These are phyloP conservation scores for Takakia lepidozioides DNA, from an alignment of 225 moss, liverwort and hornwort genomes.

Conservation along the genomic window DNA sequence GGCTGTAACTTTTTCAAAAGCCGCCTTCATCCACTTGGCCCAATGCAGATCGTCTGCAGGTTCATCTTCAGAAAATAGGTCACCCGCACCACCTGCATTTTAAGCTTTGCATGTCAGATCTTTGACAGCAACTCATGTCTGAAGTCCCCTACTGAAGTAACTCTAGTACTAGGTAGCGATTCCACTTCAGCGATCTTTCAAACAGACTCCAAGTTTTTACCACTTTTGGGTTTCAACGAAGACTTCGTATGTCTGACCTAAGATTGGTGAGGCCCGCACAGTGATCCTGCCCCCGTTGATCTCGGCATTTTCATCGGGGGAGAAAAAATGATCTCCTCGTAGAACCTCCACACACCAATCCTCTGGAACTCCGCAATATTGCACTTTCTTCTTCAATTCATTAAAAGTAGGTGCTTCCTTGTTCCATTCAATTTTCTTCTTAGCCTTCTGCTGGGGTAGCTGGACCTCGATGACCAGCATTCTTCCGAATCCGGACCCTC, in stretches of 20 bases:
- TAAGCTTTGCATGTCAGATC: not conserved
- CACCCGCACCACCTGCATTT: constrained; percentile 8
- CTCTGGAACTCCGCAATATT: constrained; percentile 12
- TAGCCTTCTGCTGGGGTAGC: constrained; percentile 16
- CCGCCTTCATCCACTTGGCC: constrained; percentile 36
- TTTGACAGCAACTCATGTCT: not conserved
- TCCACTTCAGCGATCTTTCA: too few relatives aligned
- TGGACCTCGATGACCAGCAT: constrained; percentile 34
- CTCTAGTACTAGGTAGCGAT: too few relatives aligned
- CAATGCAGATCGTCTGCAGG: constrained; percentile 40
- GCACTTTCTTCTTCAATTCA: constrained; percentile 20
- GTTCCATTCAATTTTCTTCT: constrained; percentile 38
- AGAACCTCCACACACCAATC: constrained; percentile 27
- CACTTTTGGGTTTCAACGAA: too few relatives aligned
- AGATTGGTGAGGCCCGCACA: constrained; percentile 37
- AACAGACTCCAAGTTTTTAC: too few relatives aligned
- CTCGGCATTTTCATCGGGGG: constrained; percentile 33
- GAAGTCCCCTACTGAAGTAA: not conserved
- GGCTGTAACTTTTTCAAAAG: constrained; percentile 38
- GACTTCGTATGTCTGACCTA: constrained; percentile 20
- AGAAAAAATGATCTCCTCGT: constrained; percentile 33
- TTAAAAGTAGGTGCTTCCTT: constrained; percentile 10
- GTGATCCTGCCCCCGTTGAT: constrained; percentile 40
- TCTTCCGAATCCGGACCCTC: constrained; percentile 10
- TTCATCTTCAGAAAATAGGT: constrained; percentile 24